Conservation (phyloP, 805 yeast species). For the Suhomyces sp. region DNA sequence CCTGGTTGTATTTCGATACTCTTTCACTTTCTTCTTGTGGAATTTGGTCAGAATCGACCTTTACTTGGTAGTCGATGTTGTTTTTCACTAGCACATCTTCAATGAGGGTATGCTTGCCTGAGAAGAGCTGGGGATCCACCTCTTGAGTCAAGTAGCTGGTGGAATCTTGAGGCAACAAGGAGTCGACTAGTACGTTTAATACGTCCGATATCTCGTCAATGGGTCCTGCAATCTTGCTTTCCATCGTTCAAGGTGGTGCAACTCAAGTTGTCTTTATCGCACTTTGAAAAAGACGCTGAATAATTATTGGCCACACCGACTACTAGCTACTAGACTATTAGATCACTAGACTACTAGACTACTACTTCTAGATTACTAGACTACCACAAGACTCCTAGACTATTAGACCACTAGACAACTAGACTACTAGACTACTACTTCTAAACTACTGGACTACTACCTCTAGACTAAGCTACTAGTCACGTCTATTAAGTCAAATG, state of each 20-base stretch:
- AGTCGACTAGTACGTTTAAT: neutral
- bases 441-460: neutral
- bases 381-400: neutral
- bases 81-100: neutral
- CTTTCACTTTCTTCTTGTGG: slow-evolving; percentile 11
- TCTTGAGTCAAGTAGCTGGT: neutral
- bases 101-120: neutral
- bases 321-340: no score
- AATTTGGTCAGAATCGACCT: neutral
- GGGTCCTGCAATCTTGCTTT: neutral
- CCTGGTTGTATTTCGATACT: slow-evolving; percentile 20
- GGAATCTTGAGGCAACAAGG: neutral
- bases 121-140: neutral
- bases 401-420: no score
- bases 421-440: no score
- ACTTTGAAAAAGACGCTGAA: neutral
- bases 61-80: slow-evolving; percentile 5
- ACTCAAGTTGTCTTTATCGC: neutral
- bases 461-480: no score
- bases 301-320: no score
- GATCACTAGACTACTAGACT: no score
- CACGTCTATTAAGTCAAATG: no score
- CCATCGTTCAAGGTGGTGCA: no score
- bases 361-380: no score
- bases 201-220: slow-evolving; percentile 1